These are phyloP conservation scores for Backusella australiensis DNA, from an alignment of 192 early-diverging fungal species.

Conservation along the genomic window DNA sequence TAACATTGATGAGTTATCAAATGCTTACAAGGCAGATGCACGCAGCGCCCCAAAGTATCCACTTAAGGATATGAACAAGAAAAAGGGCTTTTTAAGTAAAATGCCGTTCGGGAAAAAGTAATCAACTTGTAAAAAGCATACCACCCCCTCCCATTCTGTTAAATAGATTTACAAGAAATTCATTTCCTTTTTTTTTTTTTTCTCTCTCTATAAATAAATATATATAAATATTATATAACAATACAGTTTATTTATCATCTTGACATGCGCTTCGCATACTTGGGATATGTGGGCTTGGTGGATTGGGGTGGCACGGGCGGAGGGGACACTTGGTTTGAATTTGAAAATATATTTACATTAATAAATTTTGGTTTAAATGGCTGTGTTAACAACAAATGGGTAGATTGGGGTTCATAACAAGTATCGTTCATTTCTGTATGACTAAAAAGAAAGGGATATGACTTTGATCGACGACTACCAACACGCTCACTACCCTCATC, in stretches of 20 bases:
- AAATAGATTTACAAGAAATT: background rate
- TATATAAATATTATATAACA: background rate
- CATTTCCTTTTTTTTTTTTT: background rate
- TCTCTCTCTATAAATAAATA: background rate
- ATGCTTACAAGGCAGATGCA: constrained; percentile 19
- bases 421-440: background rate
- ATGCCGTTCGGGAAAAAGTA: background rate
- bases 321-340: background rate
- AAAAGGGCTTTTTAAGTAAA: background rate
- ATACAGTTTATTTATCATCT: background rate
- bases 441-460: background rate
- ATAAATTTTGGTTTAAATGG: background rate
- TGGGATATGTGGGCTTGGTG: background rate
- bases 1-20: constrained; percentile 17
- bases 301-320: constrained; percentile 1
- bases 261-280: background rate
- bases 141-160: background rate
- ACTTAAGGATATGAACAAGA: constrained; percentile 16
- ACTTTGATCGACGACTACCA: background rate
- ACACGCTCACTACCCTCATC: background rate
- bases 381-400: background rate
- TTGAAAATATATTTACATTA: background rate
- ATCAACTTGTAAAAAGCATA: background rate
- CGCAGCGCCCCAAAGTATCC: constrained; percentile 22
- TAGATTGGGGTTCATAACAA: background rate